phyloP scores from a whole-genome alignment of 2,329 filamentous ascomycete species.

The Cryphonectria radicalis region DNA sequence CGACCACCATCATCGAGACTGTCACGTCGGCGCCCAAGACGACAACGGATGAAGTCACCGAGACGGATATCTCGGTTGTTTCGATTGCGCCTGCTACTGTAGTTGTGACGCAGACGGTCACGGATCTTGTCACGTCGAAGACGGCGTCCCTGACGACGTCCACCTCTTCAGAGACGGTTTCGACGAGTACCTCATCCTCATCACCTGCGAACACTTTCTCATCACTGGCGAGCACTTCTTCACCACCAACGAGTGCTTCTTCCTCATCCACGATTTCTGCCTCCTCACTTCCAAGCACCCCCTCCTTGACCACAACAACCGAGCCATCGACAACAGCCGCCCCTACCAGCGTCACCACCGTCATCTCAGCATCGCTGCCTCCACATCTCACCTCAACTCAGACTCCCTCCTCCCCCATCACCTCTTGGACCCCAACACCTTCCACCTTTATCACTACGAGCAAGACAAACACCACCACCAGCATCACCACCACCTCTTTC shows the following conservation, averaged over 20 bases:
- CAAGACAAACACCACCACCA: constrained; percentile 1
- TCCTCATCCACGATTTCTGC: not conserved
- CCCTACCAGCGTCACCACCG: not conserved
- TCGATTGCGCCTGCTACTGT: constrained; percentile 18
- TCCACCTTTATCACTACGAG: constrained; percentile 25
- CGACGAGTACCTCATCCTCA: not conserved
- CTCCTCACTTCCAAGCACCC: not conserved
- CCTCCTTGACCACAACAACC: constrained; percentile 4
- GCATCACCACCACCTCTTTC: constrained; percentile 14
- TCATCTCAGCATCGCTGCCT: constrained; percentile 4
- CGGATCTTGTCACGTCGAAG: constrained; percentile 4
- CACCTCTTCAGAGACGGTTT: not conserved
- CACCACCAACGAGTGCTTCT: not conserved
- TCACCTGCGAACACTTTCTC: not conserved
- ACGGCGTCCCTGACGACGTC: not conserved
- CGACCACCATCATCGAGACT: constrained; percentile 15
- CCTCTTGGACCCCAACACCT: constrained; percentile 9
- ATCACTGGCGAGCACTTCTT: not conserved
- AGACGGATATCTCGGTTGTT: constrained; percentile 23
- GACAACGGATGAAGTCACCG: constrained; percentile 11
- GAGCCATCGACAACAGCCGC: not conserved
- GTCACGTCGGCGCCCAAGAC: constrained; percentile 16
- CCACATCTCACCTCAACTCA: constrained; percentile 16
- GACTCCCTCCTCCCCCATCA: not conserved
- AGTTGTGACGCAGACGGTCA: constrained; percentile 23